Evolutionary conservation across 2,329 filamentous ascomycete genomes (phyloP), one percentile per base, ranked within the genome.

Genomic region (Epichloe typhina): DNA sequence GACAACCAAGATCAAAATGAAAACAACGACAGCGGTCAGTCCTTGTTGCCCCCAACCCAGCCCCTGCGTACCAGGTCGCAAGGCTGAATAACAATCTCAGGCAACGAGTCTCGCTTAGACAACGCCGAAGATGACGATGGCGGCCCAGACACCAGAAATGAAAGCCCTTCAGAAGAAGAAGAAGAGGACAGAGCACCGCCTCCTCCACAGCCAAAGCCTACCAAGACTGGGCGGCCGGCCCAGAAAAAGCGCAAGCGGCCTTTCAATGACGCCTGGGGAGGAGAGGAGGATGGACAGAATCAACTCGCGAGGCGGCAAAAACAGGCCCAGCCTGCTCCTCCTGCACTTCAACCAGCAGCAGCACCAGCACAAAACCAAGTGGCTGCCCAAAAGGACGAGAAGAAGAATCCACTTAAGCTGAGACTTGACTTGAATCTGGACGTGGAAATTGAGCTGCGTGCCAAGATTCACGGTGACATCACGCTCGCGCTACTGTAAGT

Each of bases 371-470:
- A 56, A 15, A 45, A 47, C 50, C 58, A 62, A 50, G 53, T 57
- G 45, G 59, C 59, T 57, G 61, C 49, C 39, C 53, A 66, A 60
- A 49, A 64, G 56, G 50, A 53, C 11, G 56, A 54, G n/a, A 50
- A 64, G 58, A 68, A 79, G 55, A 82, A 86, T 58, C 82, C 83
- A 23, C 66, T 88, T 62, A 82, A 82, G 64, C 67, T 90, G 62
- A n/a, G 36, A 38, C 67, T 88, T 35, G 85, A 90, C 62, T 70
- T 88, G 50, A 89, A 90, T 66, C 68, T 90, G 49, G 86, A 90
- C 60, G 76, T 90, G 48, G 84, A 90, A 68, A 84, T 90, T 57
- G 80, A 88, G 65, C 71, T 90, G 50, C 88, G 88, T 72, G 86
- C 86, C 19, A 83, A 80, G 64, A 88, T 90, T 55, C 79, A 88